These are phyloP conservation scores for Exophiala calicioides DNA, from an alignment of 2,329 filamentous ascomycete genomes.

Conservation along the genomic window DNA sequence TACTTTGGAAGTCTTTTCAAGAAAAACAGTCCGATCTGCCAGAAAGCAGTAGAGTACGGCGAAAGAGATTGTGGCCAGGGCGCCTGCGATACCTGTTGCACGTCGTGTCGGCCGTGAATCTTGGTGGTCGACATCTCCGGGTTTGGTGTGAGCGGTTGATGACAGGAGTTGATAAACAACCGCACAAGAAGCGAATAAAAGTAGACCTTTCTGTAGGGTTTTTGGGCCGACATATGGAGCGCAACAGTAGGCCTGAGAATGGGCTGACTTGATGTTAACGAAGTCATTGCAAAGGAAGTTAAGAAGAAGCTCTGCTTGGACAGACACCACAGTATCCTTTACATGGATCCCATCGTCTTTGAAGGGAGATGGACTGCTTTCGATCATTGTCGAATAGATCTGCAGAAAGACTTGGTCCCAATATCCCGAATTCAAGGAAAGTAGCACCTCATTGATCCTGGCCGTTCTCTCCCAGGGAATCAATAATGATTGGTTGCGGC, in stretches of 20 bases:
- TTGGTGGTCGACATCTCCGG: not conserved
- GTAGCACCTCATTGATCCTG: too few species aligned
- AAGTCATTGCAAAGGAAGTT: conserved; percentile 58
- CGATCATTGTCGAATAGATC: conserved; percentile 48
- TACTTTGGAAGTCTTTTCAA: conserved; percentile 55
- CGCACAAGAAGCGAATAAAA: conserved; percentile 27
- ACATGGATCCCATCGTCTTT: conserved; percentile 54
- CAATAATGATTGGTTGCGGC: too few species aligned
- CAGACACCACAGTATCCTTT: conserved; percentile 46
- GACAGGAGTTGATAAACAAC: conserved; percentile 5
- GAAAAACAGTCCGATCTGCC: conserved; percentile 56
- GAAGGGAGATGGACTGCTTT: conserved; percentile 40
- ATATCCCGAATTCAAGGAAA: too few species aligned
- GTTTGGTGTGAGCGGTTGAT: conserved; percentile 2
- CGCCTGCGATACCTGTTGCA: not conserved
- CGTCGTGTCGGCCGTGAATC: not conserved
- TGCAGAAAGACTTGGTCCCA: conserved; percentile 41
- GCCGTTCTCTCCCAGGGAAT: too few species aligned
- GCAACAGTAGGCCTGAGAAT: conserved; percentile 57
- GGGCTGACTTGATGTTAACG: conserved; percentile 42
- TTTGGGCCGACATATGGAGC: conserved; percentile 41
- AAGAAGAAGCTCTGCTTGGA: conserved; percentile 56
- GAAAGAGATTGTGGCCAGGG: conserved; percentile 19
- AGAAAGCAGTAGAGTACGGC: conserved; percentile 52
- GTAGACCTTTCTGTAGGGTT: conserved; percentile 28